phyloP scores from a whole-genome alignment of 108 stramenopile species.

The Cyclotella kingstonii region DNA sequence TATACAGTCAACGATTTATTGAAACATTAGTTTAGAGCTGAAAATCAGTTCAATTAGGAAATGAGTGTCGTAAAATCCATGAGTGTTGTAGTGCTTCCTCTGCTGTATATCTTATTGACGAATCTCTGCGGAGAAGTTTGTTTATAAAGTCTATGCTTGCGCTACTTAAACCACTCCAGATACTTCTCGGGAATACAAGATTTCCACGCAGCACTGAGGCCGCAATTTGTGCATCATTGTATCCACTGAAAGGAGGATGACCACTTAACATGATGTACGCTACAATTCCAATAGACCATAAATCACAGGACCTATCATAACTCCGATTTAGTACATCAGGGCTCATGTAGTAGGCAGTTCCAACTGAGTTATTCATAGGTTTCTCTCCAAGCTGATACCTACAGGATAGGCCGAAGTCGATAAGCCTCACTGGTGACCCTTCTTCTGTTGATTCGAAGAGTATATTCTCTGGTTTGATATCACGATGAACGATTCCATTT shows the following conservation, averaged over 20 bases:
- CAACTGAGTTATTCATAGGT: constrained; percentile 57
- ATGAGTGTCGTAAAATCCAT: too few relatives aligned
- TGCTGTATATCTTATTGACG: constrained; percentile 47
- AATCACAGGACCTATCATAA: constrained; percentile 71
- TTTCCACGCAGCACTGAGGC: constrained; percentile 43
- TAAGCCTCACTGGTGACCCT: not conserved
- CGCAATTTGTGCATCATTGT: constrained; percentile 45
- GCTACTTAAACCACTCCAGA: constrained; percentile 62
- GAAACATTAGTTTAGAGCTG: too few relatives aligned
- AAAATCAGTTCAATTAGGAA: too few relatives aligned
- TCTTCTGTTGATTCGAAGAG: constrained; percentile 49
- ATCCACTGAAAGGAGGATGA: constrained; percentile 86
- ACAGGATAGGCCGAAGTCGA: constrained; percentile 20
- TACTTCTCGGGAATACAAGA: constrained; percentile 63
- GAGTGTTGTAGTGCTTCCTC: constrained; percentile 45
- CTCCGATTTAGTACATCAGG: constrained; percentile 70
- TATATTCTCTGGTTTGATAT: too few relatives aligned
- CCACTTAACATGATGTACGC: constrained; percentile 87
- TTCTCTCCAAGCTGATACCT: constrained; percentile 4
- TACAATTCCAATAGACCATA: constrained; percentile 79
- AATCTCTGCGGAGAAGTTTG: constrained; percentile 55
- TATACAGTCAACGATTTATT: too few relatives aligned
- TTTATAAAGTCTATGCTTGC: constrained; percentile 79
- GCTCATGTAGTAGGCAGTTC: constrained; percentile 80
- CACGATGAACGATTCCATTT: constrained; percentile 83